Evolutionary conservation across 2,329 filamentous ascomycete genomes (phyloP), one percentile per base, ranked within the genome.

Genomic region (Alternaria sp.): DNA sequence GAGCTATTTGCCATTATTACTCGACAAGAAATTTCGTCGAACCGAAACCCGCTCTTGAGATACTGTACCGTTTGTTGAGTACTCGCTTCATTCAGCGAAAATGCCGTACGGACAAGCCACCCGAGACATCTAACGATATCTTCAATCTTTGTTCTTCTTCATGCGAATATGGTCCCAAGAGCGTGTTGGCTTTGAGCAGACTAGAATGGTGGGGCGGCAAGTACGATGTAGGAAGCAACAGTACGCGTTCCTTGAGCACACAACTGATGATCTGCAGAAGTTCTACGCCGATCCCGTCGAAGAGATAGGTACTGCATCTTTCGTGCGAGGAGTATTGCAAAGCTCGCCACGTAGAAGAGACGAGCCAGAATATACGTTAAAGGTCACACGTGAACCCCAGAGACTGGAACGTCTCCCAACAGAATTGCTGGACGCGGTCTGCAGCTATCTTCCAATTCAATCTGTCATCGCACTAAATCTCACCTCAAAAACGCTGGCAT

Each of bases 131-230:
- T 5, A 67, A 69, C 14, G 66, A 73, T n/a, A 50, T 72, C 1
- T 63, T 72, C 11, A 39, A 62, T 26, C 41, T 70, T 0, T 60
- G 61, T n/a, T 51, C 51, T 7, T 44, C 26, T 8, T 63, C 54
- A 7, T 44, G 50, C 23, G 14, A 17, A 8, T 62, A 63, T 41
- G 69, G 67, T 14, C 62, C 68, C 34, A 60, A 63, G 17, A 70
- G 69, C 46, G 62, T 68, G 5, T 39, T 70, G 2, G 59, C 60
- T 6, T 11, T 72, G 17, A 66, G 61, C 8, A 58, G 57, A 13
- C 29, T 70, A 3, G 67, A 68, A 23, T 72, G 68, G 67, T 73
- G 71, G 68, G 63, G 58, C 17, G 68, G 67, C 2, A 48, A 51
- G 9, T 69, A 69, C 28, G 70, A 73, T 37, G 71, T 73, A 44